phyloP scores from a whole-genome alignment of 129 eudicot species.

The Glebionis coronaria region DNA sequence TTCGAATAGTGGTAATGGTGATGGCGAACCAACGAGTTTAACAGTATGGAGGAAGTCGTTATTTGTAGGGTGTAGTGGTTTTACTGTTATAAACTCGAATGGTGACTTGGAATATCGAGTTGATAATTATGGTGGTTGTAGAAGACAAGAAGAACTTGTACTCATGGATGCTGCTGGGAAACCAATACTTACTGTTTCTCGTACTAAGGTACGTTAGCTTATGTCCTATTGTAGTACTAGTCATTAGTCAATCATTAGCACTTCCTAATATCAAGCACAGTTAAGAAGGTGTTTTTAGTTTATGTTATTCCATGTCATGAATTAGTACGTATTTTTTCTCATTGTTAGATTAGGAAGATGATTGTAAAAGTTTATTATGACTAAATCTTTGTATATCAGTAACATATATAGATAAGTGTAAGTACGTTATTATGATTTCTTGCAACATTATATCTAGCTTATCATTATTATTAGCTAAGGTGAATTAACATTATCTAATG shows the following conservation, averaged over 20 bases:
- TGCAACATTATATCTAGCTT: too few relatives aligned
- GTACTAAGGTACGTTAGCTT: conserved; percentile 53
- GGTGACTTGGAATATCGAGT: conserved; percentile 75
- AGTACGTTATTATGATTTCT: too few relatives aligned
- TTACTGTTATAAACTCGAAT: conserved; percentile 68
- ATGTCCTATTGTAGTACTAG: not conserved
- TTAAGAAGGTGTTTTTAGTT: too few relatives aligned
- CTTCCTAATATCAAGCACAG: not conserved
- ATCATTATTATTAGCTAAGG: too few relatives aligned
- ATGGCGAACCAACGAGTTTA: conserved; percentile 28
- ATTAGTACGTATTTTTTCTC: too few relatives aligned
- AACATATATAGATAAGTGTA: too few relatives aligned
- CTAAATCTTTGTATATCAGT: too few relatives aligned
- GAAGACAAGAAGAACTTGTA: conserved; percentile 33
- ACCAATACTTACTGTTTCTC: conserved; percentile 54
- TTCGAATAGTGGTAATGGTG: conserved; percentile 10
- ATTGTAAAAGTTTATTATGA: too few relatives aligned
- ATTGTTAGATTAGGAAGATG: too few relatives aligned
- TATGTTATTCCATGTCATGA: too few relatives aligned
- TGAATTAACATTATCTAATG: too few relatives aligned
- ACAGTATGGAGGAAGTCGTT: conserved; percentile 95
- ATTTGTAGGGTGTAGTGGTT: conserved; percentile 66
- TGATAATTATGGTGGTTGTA: conserved; percentile 61
- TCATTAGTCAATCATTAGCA: not conserved
- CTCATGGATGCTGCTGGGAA: conserved; percentile 81